These are phyloP conservation scores for Fusarium acutatum DNA, from an alignment of 2,329 filamentous ascomycete species.

Conservation along the genomic window DNA sequence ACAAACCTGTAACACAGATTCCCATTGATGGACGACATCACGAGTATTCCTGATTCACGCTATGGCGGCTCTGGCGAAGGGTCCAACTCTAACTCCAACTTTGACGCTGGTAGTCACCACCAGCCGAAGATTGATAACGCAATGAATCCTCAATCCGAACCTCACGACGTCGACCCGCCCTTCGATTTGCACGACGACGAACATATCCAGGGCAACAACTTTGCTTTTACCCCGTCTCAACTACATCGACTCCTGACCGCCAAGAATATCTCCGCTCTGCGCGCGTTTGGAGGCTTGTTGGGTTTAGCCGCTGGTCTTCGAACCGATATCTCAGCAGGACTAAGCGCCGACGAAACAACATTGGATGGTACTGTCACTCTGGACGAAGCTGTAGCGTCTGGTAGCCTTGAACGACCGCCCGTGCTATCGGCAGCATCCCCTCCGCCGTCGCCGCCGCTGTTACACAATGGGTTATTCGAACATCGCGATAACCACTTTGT, in stretches of 20 bases:
- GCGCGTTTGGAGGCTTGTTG: constrained; percentile 60
- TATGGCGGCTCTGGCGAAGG: constrained; percentile 30
- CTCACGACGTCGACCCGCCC: background rate
- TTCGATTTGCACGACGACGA: constrained; percentile 43
- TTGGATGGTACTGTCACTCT: constrained; percentile 57
- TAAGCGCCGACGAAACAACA: constrained; percentile 59
- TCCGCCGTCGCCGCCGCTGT: constrained; percentile 31
- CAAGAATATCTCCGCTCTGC: constrained; percentile 57
- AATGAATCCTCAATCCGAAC: constrained; percentile 9
- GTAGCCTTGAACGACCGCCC: constrained; percentile 44
- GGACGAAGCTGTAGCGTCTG: constrained; percentile 57
- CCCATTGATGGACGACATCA: constrained; percentile 45
- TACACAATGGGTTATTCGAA: constrained; percentile 44
- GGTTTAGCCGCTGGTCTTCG: constrained; percentile 62
- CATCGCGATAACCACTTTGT: constrained; percentile 39
- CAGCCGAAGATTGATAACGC: constrained; percentile 12
- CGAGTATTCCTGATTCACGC: constrained; percentile 31
- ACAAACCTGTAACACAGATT: background rate
- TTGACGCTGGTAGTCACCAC: constrained; percentile 7
- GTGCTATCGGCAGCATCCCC: constrained; percentile 30
- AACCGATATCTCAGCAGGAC: constrained; percentile 56
- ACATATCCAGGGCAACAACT: constrained; percentile 51
- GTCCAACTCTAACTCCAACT: constrained; percentile 20
- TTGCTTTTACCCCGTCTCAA: constrained; percentile 63
- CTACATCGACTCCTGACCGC: constrained; percentile 62